Conservation (phyloP, 306 rosid genomes). For the Pyrus bretschneideri region DNA sequence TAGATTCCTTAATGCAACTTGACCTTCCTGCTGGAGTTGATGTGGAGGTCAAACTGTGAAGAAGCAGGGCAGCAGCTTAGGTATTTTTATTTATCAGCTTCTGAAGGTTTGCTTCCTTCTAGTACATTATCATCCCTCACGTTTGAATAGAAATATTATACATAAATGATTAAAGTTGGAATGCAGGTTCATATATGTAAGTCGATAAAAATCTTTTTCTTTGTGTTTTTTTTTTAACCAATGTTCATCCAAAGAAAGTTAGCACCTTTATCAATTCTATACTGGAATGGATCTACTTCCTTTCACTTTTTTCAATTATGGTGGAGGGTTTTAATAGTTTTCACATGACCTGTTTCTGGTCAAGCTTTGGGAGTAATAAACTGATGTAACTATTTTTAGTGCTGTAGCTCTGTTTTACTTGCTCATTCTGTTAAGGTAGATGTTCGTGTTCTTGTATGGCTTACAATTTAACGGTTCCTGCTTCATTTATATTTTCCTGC, state of each 20-base stretch:
- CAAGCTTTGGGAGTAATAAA: not conserved
- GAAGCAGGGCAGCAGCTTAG: conserved; percentile 14
- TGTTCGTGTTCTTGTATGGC: not conserved
- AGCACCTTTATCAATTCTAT: not conserved
- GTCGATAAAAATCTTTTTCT: not conserved
- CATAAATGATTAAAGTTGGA: not conserved
- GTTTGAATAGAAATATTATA: not conserved
- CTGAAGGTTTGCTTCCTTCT: not conserved
- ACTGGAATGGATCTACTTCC: too few relatives aligned
- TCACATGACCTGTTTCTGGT: not conserved
- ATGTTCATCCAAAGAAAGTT: not conserved
- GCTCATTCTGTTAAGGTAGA: not conserved
- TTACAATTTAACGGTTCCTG: not conserved
- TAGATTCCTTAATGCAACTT: conserved; percentile 90
- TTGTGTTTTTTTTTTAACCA: not conserved
- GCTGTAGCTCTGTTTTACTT: not conserved
- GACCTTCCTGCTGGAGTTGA: conserved; percentile 99
- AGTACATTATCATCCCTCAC: not conserved
- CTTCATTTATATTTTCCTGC: not conserved
- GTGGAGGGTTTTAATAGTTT: not conserved
- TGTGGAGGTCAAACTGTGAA: conserved; percentile 91
- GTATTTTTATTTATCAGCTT: conserved; percentile 14
- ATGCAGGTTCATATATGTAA: not conserved
- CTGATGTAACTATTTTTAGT: not conserved
- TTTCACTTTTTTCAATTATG: not conserved